Conservation (phyloP, 345 rosid genomes). For the Angophora floribunda region DNA sequence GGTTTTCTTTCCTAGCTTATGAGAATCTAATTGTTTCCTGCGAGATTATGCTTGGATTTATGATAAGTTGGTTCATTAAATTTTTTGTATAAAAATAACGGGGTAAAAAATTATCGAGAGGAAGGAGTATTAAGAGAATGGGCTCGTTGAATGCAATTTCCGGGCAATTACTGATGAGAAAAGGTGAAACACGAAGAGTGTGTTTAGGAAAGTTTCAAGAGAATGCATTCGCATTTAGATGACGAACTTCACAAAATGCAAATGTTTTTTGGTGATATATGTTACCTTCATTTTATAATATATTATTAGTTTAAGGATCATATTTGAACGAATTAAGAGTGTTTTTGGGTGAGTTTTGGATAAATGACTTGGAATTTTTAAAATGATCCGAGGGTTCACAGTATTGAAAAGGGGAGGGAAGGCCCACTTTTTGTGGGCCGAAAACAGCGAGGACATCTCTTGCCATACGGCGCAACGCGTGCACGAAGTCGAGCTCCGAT, state of each 20-base stretch:
- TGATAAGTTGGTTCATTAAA: neutral
- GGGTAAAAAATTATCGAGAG: neutral
- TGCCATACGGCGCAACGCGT: neutral
- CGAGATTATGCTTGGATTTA: neutral
- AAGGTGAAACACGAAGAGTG: neutral
- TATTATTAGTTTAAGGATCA: neutral
- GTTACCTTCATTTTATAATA: neutral
- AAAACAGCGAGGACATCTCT: neutral
- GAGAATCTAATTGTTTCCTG: neutral
- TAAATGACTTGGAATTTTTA: too few relatives aligned
- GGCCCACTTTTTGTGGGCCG: neutral
- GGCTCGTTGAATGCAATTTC: neutral
- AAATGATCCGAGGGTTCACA: neutral
- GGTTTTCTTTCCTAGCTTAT: neutral
- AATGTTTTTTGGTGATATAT: neutral
- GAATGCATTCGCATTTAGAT: neutral
- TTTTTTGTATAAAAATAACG: neutral
- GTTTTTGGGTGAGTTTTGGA: neutral
- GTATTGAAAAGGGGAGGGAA: neutral
- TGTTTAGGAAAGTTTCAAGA: neutral
- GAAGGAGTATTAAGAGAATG: neutral
- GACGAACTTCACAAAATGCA: neutral
- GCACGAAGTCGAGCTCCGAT: neutral
- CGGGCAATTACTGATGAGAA: neutral
- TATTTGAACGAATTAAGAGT: too few relatives aligned